Conservation (phyloP, 495 filamentous ascomycete species). For the Aspergillus ellipticus region DNA sequence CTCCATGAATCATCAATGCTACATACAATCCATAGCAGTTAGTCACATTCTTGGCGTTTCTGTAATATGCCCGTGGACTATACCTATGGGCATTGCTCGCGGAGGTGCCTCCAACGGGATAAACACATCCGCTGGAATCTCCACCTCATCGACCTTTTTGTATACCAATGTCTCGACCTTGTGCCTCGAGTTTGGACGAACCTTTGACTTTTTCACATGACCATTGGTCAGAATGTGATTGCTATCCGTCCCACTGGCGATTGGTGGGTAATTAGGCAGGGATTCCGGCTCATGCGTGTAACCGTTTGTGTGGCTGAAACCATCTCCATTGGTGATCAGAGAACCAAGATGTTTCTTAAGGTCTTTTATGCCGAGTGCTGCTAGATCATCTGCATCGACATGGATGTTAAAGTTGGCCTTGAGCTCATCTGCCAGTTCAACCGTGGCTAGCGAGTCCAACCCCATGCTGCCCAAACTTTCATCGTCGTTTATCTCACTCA, state of each 20-base stretch:
- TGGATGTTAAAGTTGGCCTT: neutral
- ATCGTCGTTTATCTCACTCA: neutral
- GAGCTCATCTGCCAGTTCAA: neutral
- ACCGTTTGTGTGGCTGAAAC: neutral
- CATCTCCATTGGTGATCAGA: neutral
- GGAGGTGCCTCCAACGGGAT: neutral
- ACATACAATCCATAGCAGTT: neutral
- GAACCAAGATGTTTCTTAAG: neutral
- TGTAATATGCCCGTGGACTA: neutral
- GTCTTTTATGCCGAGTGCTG: neutral
- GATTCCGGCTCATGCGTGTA: neutral
- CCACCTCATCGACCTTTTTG: neutral
- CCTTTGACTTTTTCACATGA: neutral
- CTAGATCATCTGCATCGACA: neutral
- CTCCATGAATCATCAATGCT: conserved; percentile 44
- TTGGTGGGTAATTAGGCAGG: neutral
- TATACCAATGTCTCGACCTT: neutral
- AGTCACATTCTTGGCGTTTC: neutral
- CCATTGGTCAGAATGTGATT: neutral
- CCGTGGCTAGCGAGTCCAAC: neutral
- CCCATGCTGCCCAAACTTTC: neutral
- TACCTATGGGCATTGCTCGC: neutral
- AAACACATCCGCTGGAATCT: neutral
- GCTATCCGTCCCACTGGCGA: neutral
- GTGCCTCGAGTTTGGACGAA: neutral